phyloP scores from a whole-genome alignment of 2,329 filamentous ascomycete genomes.

The Apiospora phragmitis region DNA sequence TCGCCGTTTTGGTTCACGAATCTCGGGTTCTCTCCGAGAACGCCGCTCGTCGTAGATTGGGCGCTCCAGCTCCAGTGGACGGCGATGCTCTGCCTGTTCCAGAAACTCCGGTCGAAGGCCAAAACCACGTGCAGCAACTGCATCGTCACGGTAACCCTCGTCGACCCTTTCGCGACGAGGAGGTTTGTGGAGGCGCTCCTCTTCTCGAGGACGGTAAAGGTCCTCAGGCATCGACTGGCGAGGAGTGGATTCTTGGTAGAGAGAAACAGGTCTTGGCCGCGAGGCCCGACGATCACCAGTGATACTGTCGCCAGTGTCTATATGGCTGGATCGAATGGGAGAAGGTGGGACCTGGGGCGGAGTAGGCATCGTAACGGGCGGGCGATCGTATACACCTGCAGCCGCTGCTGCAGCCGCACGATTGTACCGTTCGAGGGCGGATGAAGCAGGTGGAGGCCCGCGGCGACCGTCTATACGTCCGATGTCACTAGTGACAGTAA shows the following conservation, averaged over 20 bases:
- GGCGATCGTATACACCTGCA: conserved; percentile 46
- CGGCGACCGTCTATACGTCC: conserved; percentile 41
- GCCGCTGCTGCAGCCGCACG: conserved; percentile 39
- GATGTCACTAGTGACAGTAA: conserved; percentile 51
- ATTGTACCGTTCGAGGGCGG: conserved; percentile 71
- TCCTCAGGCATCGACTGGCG: conserved; percentile 48
- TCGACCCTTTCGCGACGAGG: conserved; percentile 44
- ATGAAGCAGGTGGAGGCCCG: conserved; percentile 67
- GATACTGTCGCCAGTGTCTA: conserved; percentile 37
- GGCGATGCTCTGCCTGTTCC: conserved; percentile 31
- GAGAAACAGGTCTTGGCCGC: conserved; percentile 48
- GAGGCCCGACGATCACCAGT: conserved; percentile 30
- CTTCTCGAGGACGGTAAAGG: conserved; percentile 49
- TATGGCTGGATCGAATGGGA: conserved; percentile 29
- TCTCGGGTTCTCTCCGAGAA: conserved; percentile 36
- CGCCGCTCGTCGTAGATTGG: conserved; percentile 43
- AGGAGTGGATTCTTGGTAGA: conserved; percentile 52
- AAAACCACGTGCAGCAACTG: conserved; percentile 49
- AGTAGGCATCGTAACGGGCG: conserved; percentile 47
- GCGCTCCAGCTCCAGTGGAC: conserved; percentile 30
- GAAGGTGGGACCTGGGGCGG: conserved; percentile 43
- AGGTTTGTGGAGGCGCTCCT: conserved; percentile 45
- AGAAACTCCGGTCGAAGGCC: conserved; percentile 48
- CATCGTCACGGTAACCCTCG: conserved; percentile 47
- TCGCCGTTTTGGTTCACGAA: conserved; percentile 28